These are phyloP conservation scores for Penicillium herquei DNA, from an alignment of 495 filamentous ascomycete species.

Conservation along the genomic window DNA sequence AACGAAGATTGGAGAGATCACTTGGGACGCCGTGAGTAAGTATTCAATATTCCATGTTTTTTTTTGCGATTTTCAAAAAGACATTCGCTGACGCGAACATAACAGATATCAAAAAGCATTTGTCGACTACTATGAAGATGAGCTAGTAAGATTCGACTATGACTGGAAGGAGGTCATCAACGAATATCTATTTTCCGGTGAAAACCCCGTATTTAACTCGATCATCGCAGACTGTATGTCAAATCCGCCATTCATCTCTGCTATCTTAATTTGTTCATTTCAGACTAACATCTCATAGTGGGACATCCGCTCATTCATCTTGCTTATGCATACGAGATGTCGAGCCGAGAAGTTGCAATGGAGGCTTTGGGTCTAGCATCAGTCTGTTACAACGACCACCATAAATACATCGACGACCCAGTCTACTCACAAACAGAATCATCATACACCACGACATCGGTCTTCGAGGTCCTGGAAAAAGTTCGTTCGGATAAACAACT, in stretches of 20 bases:
- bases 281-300: constrained; percentile 38
- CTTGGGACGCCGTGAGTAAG: constrained; percentile 65
- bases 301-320: constrained; percentile 88
- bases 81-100: background rate
- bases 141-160: constrained; percentile 71
- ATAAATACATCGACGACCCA: constrained; percentile 75
- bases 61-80: background rate
- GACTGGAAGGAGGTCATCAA: constrained; percentile 78
- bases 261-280: background rate
- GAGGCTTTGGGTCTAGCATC: constrained; percentile 73
- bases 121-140: constrained; percentile 89
- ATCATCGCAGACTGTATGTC: constrained; percentile 74
- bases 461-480: constrained; percentile 64
- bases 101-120: constrained; percentile 83
- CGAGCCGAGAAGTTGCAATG: constrained; percentile 75
- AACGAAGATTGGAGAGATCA: constrained; percentile 82
- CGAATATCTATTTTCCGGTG: constrained; percentile 72
- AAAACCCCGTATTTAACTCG: constrained; percentile 74
- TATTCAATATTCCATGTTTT: background rate
- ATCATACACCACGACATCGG: constrained; percentile 51
- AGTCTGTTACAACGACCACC: constrained; percentile 69
- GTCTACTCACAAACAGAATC: constrained; percentile 57
- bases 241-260: background rate
- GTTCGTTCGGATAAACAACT: constrained; percentile 51
- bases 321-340: constrained; percentile 81